Conservation (phyloP, 257 asterid species). For the Plantago elongata region DNA sequence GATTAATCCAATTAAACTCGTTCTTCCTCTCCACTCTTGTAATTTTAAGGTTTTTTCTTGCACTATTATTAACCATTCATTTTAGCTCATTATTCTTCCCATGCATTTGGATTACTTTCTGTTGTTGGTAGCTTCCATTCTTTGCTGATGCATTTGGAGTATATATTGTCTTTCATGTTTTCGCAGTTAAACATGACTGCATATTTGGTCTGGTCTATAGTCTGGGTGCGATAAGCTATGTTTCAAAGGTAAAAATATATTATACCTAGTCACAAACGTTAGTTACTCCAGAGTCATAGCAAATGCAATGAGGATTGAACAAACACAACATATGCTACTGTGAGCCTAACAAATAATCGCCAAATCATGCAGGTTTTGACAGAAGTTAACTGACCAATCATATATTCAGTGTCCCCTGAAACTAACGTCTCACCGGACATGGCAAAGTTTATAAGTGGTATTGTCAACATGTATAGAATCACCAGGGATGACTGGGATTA, state of each 20-base stretch:
- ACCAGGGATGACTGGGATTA: slow-evolving; percentile 98
- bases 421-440: slow-evolving; percentile 60
- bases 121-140: no score
- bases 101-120: no score
- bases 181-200: slow-evolving; percentile 86
- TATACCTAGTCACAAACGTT: background rate
- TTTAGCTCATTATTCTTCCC: no score
- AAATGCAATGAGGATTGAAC: no score
- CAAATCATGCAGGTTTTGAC: slow-evolving; percentile 52
- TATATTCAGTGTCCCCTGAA: slow-evolving; percentile 93
- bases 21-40: no score
- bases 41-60: no score
- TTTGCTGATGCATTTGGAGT: no score
- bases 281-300: no score
- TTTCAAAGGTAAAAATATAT: slow-evolving; percentile 59
- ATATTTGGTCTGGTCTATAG: slow-evolving; percentile 86
- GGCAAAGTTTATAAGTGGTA: slow-evolving; percentile 60
- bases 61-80: no score
- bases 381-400: slow-evolving; percentile 44
- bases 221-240: slow-evolving; percentile 62
- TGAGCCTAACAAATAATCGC: background rate
- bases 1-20: no score
- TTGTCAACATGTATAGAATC: slow-evolving; percentile 87
- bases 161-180: slow-evolving; percentile 10
- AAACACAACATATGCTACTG: no score